Evolutionary conservation across 148 eudicot species (phyloP).

Genomic region (Fagopyrum homotropicum): DNA sequence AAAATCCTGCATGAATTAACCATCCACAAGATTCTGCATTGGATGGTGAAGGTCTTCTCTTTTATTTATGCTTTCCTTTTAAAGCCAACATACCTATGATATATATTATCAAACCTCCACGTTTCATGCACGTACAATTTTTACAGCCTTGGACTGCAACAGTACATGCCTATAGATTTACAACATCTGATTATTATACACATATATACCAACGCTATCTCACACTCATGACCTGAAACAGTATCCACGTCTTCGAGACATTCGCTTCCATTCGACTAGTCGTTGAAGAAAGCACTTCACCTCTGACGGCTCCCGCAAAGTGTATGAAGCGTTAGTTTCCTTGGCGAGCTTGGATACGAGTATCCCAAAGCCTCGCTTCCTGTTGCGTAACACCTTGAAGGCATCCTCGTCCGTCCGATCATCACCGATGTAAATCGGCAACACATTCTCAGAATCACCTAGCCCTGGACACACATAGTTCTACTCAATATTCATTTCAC

Average conservation of each 20-base stretch:
- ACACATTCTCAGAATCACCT: conserved; percentile 40
- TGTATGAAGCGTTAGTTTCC: conserved; percentile 54
- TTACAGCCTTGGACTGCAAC: background rate
- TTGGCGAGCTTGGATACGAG: conserved; percentile 53
- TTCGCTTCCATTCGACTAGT: conserved; percentile 40
- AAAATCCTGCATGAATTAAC: background rate
- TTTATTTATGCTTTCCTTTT: background rate
- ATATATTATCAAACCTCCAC: background rate
- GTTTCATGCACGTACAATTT: background rate
- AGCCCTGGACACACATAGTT: conserved; percentile 26
- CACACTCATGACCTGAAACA: background rate
- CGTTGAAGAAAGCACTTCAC: conserved; percentile 30
- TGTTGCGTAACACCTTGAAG: conserved; percentile 61
- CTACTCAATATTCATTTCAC: background rate
- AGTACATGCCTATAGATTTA: background rate
- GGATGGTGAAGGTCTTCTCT: background rate
- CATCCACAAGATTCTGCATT: background rate
- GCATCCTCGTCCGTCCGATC: conserved; percentile 93
- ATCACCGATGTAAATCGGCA: conserved; percentile 89
- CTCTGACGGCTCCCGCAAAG: conserved; percentile 45
- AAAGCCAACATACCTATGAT: background rate
- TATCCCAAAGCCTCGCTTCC: conserved; percentile 52
- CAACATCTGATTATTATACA: background rate
- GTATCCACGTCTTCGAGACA: conserved; percentile 3
- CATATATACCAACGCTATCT: background rate